Conservation (phyloP, 2,329 filamentous ascomycete genomes). For the Hypoxylon sp. region DNA sequence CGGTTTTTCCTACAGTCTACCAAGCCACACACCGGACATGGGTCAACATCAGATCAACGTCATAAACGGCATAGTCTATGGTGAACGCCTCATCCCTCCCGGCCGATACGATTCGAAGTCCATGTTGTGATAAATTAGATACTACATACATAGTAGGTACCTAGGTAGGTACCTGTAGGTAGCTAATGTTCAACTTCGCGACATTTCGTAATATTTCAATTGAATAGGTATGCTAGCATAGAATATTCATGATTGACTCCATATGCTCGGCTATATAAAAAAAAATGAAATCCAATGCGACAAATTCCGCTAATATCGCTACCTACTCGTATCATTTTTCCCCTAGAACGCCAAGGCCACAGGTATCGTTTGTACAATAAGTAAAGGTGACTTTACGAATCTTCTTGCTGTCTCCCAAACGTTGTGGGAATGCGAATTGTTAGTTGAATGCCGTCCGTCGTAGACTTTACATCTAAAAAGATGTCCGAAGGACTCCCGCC, state of each 20-base stretch:
- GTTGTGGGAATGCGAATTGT: slow-evolving; percentile 71
- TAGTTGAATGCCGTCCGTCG: slow-evolving; percentile 70
- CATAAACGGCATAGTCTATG: slow-evolving; percentile 45
- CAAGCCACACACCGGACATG: slow-evolving; percentile 51
- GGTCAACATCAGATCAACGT: slow-evolving; percentile 48
- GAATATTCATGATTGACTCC: neutral
- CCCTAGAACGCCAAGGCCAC: neutral
- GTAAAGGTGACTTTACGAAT: slow-evolving; percentile 19
- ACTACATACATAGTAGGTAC: no score
- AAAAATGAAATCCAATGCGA: neutral
- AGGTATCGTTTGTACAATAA: neutral
- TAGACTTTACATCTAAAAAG: slow-evolving; percentile 70
- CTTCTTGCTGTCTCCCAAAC: slow-evolving; percentile 58
- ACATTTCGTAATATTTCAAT: neutral
- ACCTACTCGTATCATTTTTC: neutral
- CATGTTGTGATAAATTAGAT: neutral
- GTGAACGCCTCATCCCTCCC: neutral
- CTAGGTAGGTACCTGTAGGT: neutral
- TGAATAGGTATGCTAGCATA: neutral
- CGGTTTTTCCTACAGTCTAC: slow-evolving; percentile 47
- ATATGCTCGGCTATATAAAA: neutral
- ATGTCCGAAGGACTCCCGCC: slow-evolving; percentile 67
- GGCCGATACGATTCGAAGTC: neutral
- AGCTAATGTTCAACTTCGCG: neutral
- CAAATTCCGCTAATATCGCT: neutral